A percentile compares a stretch with the other conserved stretches of the same genome.
These are phyloP conservation scores for Apiospora saccharicola DNA, from an alignment of 2,329 filamentous ascomycete genomes.

Conservation along the genomic window DNA sequence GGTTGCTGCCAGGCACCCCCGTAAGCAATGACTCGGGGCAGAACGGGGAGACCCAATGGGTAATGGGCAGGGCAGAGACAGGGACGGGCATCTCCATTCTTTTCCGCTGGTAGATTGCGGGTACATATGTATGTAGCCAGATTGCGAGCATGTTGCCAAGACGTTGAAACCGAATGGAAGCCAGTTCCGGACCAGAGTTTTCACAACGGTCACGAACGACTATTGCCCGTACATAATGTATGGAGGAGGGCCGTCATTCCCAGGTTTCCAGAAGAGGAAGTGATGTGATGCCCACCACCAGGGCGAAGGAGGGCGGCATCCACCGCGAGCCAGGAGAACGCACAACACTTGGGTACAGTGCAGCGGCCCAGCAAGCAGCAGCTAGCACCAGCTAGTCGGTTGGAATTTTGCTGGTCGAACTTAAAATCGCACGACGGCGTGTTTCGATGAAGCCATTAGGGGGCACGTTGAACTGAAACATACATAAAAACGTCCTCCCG, in stretches of 20 bases:
- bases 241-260: background rate
- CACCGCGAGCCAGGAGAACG: background rate
- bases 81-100: background rate
- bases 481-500: background rate
- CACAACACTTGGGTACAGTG: background rate
- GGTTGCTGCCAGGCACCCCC: background rate
- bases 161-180: background rate
- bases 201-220: background rate
- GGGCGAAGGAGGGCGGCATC: background rate
- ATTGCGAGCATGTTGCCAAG: constrained; percentile 2
- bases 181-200: background rate
- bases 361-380: background rate
- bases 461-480: background rate
- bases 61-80: background rate
- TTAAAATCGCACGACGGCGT: background rate
- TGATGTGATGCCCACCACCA: constrained; percentile 8
- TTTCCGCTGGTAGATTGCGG: constrained; percentile 4
- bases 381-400: background rate
- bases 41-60: constrained; percentile 9
- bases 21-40: constrained; percentile 9
- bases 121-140: too few relatives aligned
- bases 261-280: background rate
- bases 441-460: too few relatives aligned
- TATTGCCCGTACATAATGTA: background rate
- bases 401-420: background rate